phyloP scores from a whole-genome alignment of 352 stramenopile genomes.

The Thalassiosira hispida region DNA sequence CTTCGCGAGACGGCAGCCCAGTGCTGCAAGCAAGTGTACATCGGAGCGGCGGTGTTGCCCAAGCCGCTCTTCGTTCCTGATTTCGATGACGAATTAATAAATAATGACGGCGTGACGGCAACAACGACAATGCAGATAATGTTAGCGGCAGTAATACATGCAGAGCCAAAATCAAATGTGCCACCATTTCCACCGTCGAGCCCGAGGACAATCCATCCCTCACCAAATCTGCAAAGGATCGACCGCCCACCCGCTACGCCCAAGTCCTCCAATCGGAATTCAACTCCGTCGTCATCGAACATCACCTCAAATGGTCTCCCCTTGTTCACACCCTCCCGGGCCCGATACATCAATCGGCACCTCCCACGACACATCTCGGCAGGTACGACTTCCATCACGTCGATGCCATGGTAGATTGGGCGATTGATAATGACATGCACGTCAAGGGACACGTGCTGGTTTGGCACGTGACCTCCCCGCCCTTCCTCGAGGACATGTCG shows the following conservation, averaged over 20 bases:
- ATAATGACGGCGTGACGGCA: background rate
- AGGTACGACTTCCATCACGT: conserved; percentile 85
- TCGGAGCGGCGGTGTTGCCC: conserved; percentile 73
- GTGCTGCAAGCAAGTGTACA: conserved; percentile 72
- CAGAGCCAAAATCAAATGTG: conserved; percentile 40
- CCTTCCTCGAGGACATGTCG: conserved; percentile 71
- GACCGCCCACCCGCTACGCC: conserved; percentile 58
- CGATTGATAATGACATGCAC: conserved; percentile 67
- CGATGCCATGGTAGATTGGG: conserved; percentile 86
- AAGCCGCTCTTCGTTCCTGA: conserved; percentile 66
- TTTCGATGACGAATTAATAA: conserved; percentile 17
- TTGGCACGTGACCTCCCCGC: conserved; percentile 85
- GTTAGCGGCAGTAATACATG: background rate
- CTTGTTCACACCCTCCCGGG: conserved; percentile 62
- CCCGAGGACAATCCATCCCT: conserved; percentile 16
- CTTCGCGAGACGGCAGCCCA: conserved; percentile 56
- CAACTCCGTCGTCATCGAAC: conserved; percentile 85
- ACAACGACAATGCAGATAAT: background rate
- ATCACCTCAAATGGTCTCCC: conserved; percentile 86
- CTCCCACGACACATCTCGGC: conserved; percentile 56
- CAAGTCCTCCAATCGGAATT: conserved; percentile 76
- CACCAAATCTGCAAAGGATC: background rate
- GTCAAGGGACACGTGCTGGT: conserved; percentile 86
- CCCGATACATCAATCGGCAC: conserved; percentile 46
- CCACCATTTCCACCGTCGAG: conserved; percentile 48